Evolutionary conservation across 139 green algal species (phyloP), one percentile per base, ranked within the genome.

Genomic region (Coelastrella sp.): DNA sequence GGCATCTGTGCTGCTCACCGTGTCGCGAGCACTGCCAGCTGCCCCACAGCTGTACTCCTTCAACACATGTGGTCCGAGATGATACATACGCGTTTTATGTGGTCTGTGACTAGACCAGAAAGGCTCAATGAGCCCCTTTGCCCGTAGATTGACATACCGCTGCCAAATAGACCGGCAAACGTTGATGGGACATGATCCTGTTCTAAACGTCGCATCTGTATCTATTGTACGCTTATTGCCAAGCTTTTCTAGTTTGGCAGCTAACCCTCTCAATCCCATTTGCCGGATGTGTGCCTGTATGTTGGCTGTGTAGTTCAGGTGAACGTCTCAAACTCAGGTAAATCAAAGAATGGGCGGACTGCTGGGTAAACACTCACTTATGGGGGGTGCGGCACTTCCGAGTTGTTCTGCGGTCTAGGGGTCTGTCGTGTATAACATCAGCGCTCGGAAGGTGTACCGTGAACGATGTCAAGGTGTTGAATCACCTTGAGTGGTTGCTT

Each of bases 41-140:
- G 53, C 53, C 53, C 53, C 53, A 27, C 53, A 64, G 21, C 53
- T 64, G 69, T 87, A 87, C 41, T 87, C 82, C 82, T 87, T 87
- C 4, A 87, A 9, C 27, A 87, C 75, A n/a, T 76, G 48, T 3
- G 27, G 35, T 60, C 82, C 71, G 51, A 86, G 41, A 21, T 50
- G 23, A 48, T 60, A 81, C 21, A 81, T 53, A 19, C 37, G 50
- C 38, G 51, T 66, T 32, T 67, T 66, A 69, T 75, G 64, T n/a
- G 78, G 78, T 32, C 8, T 84, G 21, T 66, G 40, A 23, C 78
- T 71, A 23, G 30, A 62, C 51, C 64, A 67, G 40, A 84, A 84
- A 43, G 78, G 78, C 78, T 84, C 72, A 40, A 84, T n/a, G n/a
- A 81, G 32, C 1, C 73, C 73, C 21, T 25, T 40, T 8, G n/a